A percentile compares a stretch with the other conserved stretches of the same genome.
These are phyloP conservation scores for Aspergillus ochraceus DNA, from an alignment of 2,329 filamentous ascomycete species.

Conservation along the genomic window DNA sequence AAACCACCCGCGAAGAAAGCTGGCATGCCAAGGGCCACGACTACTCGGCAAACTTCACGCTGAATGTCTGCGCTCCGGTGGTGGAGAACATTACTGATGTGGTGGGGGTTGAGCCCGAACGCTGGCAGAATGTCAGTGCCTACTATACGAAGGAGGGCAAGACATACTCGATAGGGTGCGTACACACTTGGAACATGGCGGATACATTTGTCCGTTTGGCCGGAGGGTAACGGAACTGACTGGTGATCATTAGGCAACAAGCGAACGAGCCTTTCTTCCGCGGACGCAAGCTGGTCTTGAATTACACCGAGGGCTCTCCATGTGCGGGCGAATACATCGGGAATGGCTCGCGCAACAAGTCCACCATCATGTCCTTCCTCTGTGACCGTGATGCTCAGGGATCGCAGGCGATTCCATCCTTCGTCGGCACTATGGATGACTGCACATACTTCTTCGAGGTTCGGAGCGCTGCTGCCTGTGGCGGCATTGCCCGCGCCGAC, in stretches of 20 bases:
- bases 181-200: not conserved
- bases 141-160: slow-evolving; percentile 47
- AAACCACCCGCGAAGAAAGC: slow-evolving; percentile 43
- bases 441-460: slow-evolving; percentile 97
- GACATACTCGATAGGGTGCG: slow-evolving; percentile 50
- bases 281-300: slow-evolving; percentile 66
- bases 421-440: slow-evolving; percentile 84
- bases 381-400: slow-evolving; percentile 80
- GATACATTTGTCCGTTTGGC: not conserved
- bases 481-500: slow-evolving; percentile 60
- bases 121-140: slow-evolving; percentile 51
- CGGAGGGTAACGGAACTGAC: slow-evolving; percentile 5
- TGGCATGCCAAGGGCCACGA: slow-evolving; percentile 52
- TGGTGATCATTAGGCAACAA: slow-evolving; percentile 37
- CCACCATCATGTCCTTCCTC: slow-evolving; percentile 86
- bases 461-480: slow-evolving; percentile 82
- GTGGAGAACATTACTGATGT: slow-evolving; percentile 49
- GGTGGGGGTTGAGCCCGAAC: slow-evolving; percentile 42
- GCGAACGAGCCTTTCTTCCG: slow-evolving; percentile 49
- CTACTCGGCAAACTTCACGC: slow-evolving; percentile 51
- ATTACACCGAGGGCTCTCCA: slow-evolving; percentile 75
- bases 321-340: slow-evolving; percentile 48
- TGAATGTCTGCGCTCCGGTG: slow-evolving; percentile 53
- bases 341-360: slow-evolving; percentile 55
- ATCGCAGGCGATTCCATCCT: slow-evolving; percentile 71